phyloP scores from a whole-genome alignment of 2,329 filamentous ascomycete species.

The Orbilia blumenaviensis region DNA sequence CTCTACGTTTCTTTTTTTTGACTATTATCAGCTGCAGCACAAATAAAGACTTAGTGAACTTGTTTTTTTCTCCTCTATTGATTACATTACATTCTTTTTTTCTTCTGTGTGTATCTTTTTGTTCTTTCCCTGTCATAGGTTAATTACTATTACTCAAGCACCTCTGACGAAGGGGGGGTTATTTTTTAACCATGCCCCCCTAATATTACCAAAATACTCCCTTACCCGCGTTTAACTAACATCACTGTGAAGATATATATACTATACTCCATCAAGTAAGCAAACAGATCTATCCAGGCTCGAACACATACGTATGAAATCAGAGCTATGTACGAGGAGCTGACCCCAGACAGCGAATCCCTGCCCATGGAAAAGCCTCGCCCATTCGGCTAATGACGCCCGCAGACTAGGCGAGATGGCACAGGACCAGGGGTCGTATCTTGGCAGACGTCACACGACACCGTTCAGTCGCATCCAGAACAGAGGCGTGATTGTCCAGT shows the following conservation, averaged over 20 bases:
- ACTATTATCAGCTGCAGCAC: conserved; percentile 19
- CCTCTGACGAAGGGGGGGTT: neutral
- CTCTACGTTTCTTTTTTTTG: conserved; percentile 9
- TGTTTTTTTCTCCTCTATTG: conserved; percentile 15
- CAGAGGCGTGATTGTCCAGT: conserved; percentile 22
- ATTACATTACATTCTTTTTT: conserved; percentile 17
- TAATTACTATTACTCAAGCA: conserved; percentile 1
- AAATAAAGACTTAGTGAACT: conserved; percentile 44
- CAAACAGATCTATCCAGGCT: no score
- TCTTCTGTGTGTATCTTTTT: conserved; percentile 10
- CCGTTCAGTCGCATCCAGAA: conserved; percentile 13
- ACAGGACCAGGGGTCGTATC: conserved; percentile 14
- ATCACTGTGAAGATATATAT: neutral
- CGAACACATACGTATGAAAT: no score
- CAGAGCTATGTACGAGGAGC: no score
- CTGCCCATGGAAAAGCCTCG: neutral
- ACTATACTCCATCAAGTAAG: no score
- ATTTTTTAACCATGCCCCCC: neutral
- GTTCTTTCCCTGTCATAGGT: neutral
- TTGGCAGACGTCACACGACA: conserved; percentile 51
- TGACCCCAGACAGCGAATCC: neutral
- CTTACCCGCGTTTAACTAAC: neutral
- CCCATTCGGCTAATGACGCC: conserved; percentile 31
- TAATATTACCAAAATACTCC: neutral
- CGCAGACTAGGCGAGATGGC: conserved; percentile 17